Evolutionary conservation across 352 stramenopile species (phyloP), one percentile per base, ranked within the genome.

Genomic region (Globisporangium iwayamae): DNA sequence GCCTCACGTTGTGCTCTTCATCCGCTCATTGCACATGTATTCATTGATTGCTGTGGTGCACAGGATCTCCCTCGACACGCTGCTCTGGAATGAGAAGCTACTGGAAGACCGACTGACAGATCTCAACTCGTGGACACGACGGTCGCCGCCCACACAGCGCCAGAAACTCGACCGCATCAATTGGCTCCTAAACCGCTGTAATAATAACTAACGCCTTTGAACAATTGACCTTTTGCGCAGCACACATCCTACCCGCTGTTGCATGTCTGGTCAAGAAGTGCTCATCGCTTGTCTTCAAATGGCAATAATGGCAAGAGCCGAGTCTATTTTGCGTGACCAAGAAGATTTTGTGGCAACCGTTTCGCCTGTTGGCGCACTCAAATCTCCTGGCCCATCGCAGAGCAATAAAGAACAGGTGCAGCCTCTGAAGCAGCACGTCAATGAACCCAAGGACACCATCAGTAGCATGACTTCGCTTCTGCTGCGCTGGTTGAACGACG

Each of bases 81-180:
- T 90, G 59, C 59, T 90, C 51, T 92, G 83, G 83, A 71, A 70
- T 52, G 81, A 90, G 30, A 73, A 81, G 50, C 70, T 87, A 28
- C 69, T 92, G 16, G 83, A 90, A 56, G 63, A 86, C 45, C 79
- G 83, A 14, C 74, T 92, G 25, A 68, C 85, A 67, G 60, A 89
- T 54, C 55, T 92, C 32, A 92, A 74, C 30, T 74, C 75, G 9
- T 91, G 83, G 83, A 90, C 79, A 5, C 71, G 78, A 22, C 68
- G 76, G 11, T 60, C 80, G 20, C 80, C 79, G 28, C 71, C 83
- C 56, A 73, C 80, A 20, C 76, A 80, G 22, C 76, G 72, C 22
- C 78, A 91, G 62, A 85, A 89, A 56, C 64, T 91, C 43, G 75
- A 81, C 39, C 75, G 73, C 61, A 87, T 91, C 60, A 91, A 91